phyloP scores from a whole-genome alignment of 805 yeast species.

The Yamadazyma sp. region DNA sequence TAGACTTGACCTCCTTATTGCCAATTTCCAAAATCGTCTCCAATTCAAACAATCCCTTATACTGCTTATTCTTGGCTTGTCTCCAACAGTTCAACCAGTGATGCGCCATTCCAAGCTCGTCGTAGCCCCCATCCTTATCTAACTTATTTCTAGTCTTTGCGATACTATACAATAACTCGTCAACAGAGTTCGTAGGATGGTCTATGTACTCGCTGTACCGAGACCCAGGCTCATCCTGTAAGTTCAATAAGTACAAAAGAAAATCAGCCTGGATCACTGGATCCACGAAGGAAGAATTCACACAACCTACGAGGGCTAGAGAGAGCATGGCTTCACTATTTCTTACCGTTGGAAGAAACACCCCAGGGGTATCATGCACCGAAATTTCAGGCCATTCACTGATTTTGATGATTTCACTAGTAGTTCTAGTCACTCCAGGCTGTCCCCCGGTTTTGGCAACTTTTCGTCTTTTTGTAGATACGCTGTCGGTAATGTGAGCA shows the following conservation, averaged over 20 bases:
- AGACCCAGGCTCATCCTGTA: slow-evolving; percentile 49
- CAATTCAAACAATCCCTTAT: slow-evolving; percentile 36
- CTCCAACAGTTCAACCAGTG: slow-evolving; percentile 63
- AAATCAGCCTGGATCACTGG: slow-evolving; percentile 87
- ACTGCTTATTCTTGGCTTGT: slow-evolving; percentile 46
- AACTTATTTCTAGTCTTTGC: slow-evolving; percentile 41
- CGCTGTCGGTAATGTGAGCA: slow-evolving; percentile 15
- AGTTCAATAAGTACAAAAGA: slow-evolving; percentile 68
- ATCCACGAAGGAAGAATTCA: slow-evolving; percentile 67
- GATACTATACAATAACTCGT: slow-evolving; percentile 51
- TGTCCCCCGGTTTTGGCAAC: slow-evolving; percentile 84
- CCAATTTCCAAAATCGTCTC: slow-evolving; percentile 32
- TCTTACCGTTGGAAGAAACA: slow-evolving; percentile 72
- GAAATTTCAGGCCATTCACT: slow-evolving; percentile 60
- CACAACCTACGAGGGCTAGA: slow-evolving; percentile 72
- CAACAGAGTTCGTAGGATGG: slow-evolving; percentile 72
- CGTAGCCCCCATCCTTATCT: slow-evolving; percentile 38
- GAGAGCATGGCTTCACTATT: slow-evolving; percentile 70
- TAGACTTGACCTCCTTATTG: slow-evolving; percentile 22
- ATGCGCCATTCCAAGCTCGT: slow-evolving; percentile 61
- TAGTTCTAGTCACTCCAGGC: slow-evolving; percentile 86
- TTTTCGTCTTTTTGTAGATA: slow-evolving; percentile 45
- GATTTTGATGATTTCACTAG: slow-evolving; percentile 73
- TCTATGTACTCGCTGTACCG: slow-evolving; percentile 47
- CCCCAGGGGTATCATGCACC: slow-evolving; percentile 91